Evolutionary conservation across 2,329 filamentous ascomycete genomes (phyloP).

Genomic region (Biscogniauxia sp.): DNA sequence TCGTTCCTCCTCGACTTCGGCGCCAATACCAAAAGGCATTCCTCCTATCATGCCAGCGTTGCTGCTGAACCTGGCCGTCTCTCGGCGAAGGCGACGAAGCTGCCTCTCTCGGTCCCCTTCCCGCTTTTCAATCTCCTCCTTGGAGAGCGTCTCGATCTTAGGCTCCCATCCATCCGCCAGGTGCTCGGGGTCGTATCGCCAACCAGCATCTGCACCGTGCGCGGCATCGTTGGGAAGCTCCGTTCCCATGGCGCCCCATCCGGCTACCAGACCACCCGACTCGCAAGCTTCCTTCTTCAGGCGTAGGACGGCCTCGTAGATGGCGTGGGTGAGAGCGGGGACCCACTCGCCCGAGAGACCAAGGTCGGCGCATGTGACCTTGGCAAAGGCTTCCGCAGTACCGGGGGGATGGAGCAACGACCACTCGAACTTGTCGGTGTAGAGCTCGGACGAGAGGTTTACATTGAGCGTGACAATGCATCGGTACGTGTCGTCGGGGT

Average conservation of each 20-base stretch:
- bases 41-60: constrained; percentile 78
- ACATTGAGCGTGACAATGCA: constrained; percentile 90
- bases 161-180: constrained; percentile 83
- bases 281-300: constrained; percentile 97
- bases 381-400: constrained; percentile 88
- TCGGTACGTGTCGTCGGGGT: constrained; percentile 91
- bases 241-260: constrained; percentile 61
- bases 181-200: constrained; percentile 92
- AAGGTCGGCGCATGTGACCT: constrained; percentile 87
- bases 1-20: constrained; percentile 67
- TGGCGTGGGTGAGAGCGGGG: constrained; percentile 89
- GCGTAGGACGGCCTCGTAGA: constrained; percentile 90
- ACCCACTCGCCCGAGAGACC: constrained; percentile 91
- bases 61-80: constrained; percentile 89
- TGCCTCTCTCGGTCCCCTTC: constrained; percentile 93
- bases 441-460: constrained; percentile 85
- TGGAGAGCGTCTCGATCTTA: constrained; percentile 76
- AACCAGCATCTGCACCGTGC: constrained; percentile 79
- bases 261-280: constrained; percentile 79
- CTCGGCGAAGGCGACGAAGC: constrained; percentile 78
- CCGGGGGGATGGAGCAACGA: constrained; percentile 88
- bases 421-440: constrained; percentile 98
- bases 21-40: constrained; percentile 57
- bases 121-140: constrained; percentile 96
- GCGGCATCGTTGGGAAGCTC: constrained; percentile 89